A percentile compares a stretch with the other conserved stretches of the same genome.
Conservation (phyloP, 805 yeast species). For the Pichia nanzhaoensis region DNA sequence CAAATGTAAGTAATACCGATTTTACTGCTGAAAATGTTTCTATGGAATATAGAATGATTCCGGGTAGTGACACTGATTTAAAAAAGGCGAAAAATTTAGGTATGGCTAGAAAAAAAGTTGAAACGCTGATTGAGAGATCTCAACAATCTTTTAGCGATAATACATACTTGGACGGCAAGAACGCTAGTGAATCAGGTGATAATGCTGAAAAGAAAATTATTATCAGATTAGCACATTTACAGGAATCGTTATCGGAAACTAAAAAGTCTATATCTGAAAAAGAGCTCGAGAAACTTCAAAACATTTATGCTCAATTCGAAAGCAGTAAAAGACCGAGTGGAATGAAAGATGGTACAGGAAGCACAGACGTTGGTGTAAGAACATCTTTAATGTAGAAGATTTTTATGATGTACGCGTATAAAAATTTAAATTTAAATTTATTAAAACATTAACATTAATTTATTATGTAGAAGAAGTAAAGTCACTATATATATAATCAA, state of each 20-base stretch:
- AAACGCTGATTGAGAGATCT: slow-evolving; percentile 16
- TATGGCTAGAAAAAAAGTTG: slow-evolving; percentile 17
- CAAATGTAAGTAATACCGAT: neutral
- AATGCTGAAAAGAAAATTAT: slow-evolving; percentile 32
- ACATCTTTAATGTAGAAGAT: slow-evolving; percentile 59
- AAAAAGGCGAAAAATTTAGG: slow-evolving; percentile 4
- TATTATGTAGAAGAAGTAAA: no score
- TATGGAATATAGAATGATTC: slow-evolving; percentile 10
- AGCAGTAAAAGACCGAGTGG: slow-evolving; percentile 65
- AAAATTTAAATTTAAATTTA: no score
- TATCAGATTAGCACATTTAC: slow-evolving; percentile 50
- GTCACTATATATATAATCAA: no score
- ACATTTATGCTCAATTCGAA: slow-evolving; percentile 65
- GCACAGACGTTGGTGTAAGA: slow-evolving; percentile 79
- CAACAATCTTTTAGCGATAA: slow-evolving; percentile 9
- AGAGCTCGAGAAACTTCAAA: slow-evolving; percentile 56
- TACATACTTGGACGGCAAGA: neutral
- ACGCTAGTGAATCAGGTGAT: slow-evolving; percentile 16
- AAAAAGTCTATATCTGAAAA: slow-evolving; percentile 81
- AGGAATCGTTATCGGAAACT: slow-evolving; percentile 62
- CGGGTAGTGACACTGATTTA: neutral
- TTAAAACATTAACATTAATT: no score
- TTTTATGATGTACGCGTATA: no score
- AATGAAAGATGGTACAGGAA: slow-evolving; percentile 79
- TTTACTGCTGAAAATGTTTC: slow-evolving; percentile 3